Percentiles rank a stretch among this genome's conserved stretches.
Conservation (phyloP, 306 rosid genomes). For the Dalbergia cochinchinensis region DNA sequence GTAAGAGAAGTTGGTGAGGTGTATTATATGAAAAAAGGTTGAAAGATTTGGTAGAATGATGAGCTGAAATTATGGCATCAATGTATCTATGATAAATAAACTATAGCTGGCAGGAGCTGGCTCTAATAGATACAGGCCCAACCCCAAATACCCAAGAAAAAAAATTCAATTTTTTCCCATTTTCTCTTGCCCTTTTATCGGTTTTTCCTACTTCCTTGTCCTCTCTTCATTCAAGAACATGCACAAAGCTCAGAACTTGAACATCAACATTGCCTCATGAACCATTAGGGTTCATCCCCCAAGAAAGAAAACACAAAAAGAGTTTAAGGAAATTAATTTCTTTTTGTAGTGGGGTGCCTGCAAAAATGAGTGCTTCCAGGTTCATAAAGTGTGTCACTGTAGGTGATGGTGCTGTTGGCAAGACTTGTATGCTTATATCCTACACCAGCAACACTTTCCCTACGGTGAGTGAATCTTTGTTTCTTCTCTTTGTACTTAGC, state of each 20-base stretch:
- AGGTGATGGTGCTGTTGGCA: conserved; percentile 97
- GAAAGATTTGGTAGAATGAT: conserved; percentile 21
- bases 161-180: conserved; percentile 23
- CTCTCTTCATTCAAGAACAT: conserved; percentile 27
- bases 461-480: conserved; percentile 62
- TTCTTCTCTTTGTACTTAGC: not conserved
- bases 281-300: conserved; percentile 47
- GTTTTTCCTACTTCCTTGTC: not conserved
- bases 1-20: conserved; percentile 29
- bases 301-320: conserved; percentile 26
- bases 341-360: conserved; percentile 6
- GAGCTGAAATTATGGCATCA: conserved; percentile 47
- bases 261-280: conserved; percentile 42
- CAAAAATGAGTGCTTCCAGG: conserved; percentile 88
- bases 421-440: conserved; percentile 98
- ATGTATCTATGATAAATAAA: conserved; percentile 2
- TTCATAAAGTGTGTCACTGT: conserved; percentile 96
- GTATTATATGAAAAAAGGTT: not conserved
- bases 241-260: conserved; percentile 44
- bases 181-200: not conserved
- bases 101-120: conserved; percentile 79
- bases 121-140: conserved; percentile 58
- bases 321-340: not conserved
- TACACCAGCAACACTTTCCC: conserved; percentile 99
- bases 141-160: conserved; percentile 40